phyloP scores from a whole-genome alignment of 2,329 filamentous ascomycete genomes.

The Alternaria sp. region DNA sequence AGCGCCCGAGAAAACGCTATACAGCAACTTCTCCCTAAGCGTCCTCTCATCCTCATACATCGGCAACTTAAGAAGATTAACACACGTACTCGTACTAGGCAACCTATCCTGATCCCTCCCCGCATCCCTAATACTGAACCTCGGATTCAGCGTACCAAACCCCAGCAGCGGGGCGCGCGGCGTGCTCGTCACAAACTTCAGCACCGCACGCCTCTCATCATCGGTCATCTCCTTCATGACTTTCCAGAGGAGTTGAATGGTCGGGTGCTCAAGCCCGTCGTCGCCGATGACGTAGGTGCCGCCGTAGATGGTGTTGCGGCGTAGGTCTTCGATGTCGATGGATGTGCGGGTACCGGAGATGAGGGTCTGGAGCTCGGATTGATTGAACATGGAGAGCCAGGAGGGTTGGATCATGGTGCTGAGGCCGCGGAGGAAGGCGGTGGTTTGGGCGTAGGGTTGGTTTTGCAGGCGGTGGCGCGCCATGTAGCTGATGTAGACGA shows the following conservation, averaged over 20 bases:
- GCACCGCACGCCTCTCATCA: slow-evolving; percentile 78
- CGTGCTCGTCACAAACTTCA: slow-evolving; percentile 96
- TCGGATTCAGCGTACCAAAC: slow-evolving; percentile 82
- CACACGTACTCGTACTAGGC: slow-evolving; percentile 94
- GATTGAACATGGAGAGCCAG: slow-evolving; percentile 99
- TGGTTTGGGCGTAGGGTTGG: slow-evolving; percentile 81
- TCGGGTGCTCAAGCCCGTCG: slow-evolving; percentile 84
- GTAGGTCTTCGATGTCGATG: slow-evolving; percentile 86
- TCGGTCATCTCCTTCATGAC: slow-evolving; percentile 81
- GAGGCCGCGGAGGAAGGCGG: slow-evolving; percentile 85
- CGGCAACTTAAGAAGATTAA: slow-evolving; percentile 92
- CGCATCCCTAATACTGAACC: slow-evolving; percentile 88
- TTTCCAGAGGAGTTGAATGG: slow-evolving; percentile 87
- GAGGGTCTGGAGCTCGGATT: slow-evolving; percentile 89
- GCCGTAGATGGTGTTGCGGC: slow-evolving; percentile 83
- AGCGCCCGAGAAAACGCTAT: slow-evolving; percentile 87
- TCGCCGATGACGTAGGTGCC: slow-evolving; percentile 91
- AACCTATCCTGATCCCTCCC: slow-evolving; percentile 77
- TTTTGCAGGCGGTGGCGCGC: slow-evolving; percentile 83
- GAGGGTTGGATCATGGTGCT: slow-evolving; percentile 86
- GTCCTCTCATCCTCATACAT: slow-evolving; percentile 71
- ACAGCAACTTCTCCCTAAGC: slow-evolving; percentile 81
- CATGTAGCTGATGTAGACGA: slow-evolving; percentile 93
- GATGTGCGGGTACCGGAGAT: slow-evolving; percentile 86
- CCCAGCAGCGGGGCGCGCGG: slow-evolving; percentile 88